These are phyloP conservation scores for Sporobolomyces roseus DNA, from an alignment of 768 basidiomycete genomes.

Conservation along the genomic window DNA sequence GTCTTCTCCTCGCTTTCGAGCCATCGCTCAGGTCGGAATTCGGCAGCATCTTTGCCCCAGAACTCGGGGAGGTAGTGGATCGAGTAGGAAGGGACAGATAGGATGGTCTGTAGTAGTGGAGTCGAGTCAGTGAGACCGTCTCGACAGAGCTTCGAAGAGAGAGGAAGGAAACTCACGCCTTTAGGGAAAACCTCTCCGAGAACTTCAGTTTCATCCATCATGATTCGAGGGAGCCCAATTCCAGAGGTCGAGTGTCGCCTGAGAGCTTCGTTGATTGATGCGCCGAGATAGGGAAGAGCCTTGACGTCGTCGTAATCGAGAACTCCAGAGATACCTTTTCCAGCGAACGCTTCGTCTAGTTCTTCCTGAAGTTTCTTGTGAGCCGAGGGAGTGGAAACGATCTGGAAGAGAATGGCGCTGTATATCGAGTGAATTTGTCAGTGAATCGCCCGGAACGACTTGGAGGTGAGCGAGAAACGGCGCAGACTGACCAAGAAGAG, in stretches of 20 bases:
- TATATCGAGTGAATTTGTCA: no score
- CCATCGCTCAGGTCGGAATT: conserved; percentile 79
- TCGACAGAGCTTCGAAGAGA: background rate
- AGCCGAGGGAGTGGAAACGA: conserved; percentile 63
- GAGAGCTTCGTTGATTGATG: conserved; percentile 80
- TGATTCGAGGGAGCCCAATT: conserved; percentile 59
- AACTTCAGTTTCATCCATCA: conserved; percentile 56
- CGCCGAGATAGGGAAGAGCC: conserved; percentile 69
- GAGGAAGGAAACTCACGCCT: conserved; percentile 49
- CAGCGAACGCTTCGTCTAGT: conserved; percentile 58
- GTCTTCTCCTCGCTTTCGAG: conserved; percentile 65
- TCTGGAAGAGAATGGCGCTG: conserved; percentile 72
- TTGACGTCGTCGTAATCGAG: conserved; percentile 63
- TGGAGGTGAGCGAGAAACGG: background rate
- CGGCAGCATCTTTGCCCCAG: conserved; percentile 76
- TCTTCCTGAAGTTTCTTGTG: conserved; percentile 73
- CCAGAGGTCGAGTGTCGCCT: conserved; percentile 79
- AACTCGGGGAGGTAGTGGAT: conserved; percentile 67
- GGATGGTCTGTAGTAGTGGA: conserved; percentile 50
- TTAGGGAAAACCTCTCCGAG: conserved; percentile 62
- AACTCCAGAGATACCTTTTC: conserved; percentile 44
- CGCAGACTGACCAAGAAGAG: conserved; percentile 60
- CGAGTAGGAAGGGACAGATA: conserved; percentile 76
- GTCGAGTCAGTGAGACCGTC: background rate
- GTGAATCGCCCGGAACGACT: no score